Percentiles rank a stretch among this genome's conserved stretches.
phyloP scores from a whole-genome alignment of 1,284 basidiomycete genomes.

The Paramarasmius palmivorus region DNA sequence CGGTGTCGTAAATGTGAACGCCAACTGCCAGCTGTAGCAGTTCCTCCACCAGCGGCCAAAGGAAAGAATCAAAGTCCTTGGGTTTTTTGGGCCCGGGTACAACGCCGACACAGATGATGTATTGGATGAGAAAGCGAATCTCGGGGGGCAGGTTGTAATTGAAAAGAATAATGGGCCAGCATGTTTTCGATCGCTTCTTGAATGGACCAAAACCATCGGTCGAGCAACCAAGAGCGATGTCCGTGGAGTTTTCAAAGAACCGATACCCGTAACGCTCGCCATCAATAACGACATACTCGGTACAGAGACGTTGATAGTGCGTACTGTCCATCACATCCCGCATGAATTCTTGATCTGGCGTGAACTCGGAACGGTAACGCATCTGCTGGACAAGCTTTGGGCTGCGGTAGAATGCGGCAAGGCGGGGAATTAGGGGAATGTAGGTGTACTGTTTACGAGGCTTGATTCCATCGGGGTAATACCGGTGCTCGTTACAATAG shows the following conservation, averaged over 20 bases:
- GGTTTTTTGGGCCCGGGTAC: constrained; percentile 38
- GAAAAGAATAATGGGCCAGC: constrained; percentile 35
- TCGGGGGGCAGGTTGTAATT: constrained; percentile 36
- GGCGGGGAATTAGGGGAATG: constrained; percentile 28
- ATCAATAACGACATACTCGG: constrained; percentile 1
- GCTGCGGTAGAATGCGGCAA: constrained; percentile 20
- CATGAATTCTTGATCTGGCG: too few relatives aligned
- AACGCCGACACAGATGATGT: constrained; percentile 32
- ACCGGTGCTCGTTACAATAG: constrained; percentile 30
- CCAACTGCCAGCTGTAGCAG: constrained; percentile 29
- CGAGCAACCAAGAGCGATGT: constrained; percentile 24
- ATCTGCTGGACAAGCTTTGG: not conserved
- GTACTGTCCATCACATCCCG: constrained; percentile 8
- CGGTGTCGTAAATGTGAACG: constrained; percentile 27
- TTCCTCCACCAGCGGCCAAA: constrained; percentile 32
- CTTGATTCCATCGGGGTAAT: constrained; percentile 16
- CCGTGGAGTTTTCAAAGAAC: constrained; percentile 9
- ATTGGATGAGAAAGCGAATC: constrained; percentile 25
- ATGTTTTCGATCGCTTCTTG: constrained; percentile 21
- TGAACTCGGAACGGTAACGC: not conserved
- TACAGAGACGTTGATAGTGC: constrained; percentile 10
- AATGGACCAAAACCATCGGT: constrained; percentile 27
- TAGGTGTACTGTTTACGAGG: constrained; percentile 27
- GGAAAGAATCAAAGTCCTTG: constrained; percentile 34
- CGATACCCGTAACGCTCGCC: not conserved